A percentile compares a stretch with the other conserved stretches of the same genome.
Evolutionary conservation across 1,284 basidiomycete genomes (phyloP).

Genomic region (Papiliotrema laurentii): DNA sequence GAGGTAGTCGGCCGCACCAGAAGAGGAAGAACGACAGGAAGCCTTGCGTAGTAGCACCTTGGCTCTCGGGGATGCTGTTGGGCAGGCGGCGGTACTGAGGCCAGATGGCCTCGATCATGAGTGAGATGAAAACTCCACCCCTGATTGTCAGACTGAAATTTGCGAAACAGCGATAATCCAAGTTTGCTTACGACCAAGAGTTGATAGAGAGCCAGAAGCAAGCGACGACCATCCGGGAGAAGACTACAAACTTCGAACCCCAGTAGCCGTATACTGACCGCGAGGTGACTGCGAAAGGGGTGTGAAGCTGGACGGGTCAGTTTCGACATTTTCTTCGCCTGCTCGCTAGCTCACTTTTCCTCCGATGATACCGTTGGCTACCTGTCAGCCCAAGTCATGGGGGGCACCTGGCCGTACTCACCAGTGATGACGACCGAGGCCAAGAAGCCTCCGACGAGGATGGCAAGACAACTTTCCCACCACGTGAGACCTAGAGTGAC

Average conservation of each 20-base stretch:
- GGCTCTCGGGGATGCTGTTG: constrained; percentile 58
- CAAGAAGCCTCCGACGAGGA: constrained; percentile 27
- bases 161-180: neutral
- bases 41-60: constrained; percentile 63
- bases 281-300: constrained; percentile 67
- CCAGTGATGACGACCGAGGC: constrained; percentile 32
- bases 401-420: too few species aligned
- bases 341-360: constrained; percentile 55
- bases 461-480: constrained; percentile 38
- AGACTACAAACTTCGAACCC: constrained; percentile 50
- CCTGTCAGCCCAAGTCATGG: neutral
- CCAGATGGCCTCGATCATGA: constrained; percentile 75
- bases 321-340: too few species aligned
- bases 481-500: constrained; percentile 37
- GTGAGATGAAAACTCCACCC: constrained; percentile 34
- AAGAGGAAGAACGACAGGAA: constrained; percentile 66
- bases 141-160: constrained; percentile 15
- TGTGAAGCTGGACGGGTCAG: constrained; percentile 51
- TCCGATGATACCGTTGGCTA: constrained; percentile 63
- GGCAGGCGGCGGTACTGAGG: constrained; percentile 61
- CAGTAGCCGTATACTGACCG: constrained; percentile 75
- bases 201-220: constrained; percentile 73
- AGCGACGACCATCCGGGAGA: constrained; percentile 63
- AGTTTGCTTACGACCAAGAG: constrained; percentile 48
- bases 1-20: constrained; percentile 64